Conservation (phyloP, 148 eudicot species). For the Rhododendron vialii region DNA sequence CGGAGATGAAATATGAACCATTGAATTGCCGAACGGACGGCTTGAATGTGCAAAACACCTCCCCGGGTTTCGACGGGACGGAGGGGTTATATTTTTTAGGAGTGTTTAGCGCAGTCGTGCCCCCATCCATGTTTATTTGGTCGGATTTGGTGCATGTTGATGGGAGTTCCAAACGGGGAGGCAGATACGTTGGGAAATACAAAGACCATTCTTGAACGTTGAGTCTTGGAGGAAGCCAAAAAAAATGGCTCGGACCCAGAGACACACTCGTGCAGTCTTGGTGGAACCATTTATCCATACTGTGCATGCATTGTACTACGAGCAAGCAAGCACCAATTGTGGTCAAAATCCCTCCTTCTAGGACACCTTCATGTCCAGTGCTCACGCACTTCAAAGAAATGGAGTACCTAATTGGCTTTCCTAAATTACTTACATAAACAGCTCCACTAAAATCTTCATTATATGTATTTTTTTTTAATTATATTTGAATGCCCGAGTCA, state of each 20-base stretch:
- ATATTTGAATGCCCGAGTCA: too few species aligned
- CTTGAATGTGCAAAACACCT: too few species aligned
- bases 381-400: not conserved
- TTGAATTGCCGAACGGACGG: too few species aligned
- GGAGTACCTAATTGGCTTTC: not conserved
- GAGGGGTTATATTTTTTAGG: too few species aligned
- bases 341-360: not conserved
- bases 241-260: constrained; percentile 3
- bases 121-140: too few species aligned
- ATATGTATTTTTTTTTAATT: too few species aligned
- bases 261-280: constrained; percentile 23
- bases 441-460: not conserved
- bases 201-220: constrained; percentile 1
- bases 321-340: not conserved
- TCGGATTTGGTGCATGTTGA: constrained; percentile 3
- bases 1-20: too few species aligned
- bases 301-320: not conserved
- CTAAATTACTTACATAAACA: not conserved
- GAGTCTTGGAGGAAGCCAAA: constrained; percentile 9
- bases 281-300: not conserved
- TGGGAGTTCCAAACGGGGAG: constrained; percentile 12
- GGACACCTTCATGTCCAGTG: not conserved
- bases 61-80: too few species aligned
- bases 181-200: constrained; percentile 2
- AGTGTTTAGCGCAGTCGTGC: too few species aligned